phyloP scores from a whole-genome alignment of 2,329 filamentous ascomycete species.

The Diaporthe ampelina region DNA sequence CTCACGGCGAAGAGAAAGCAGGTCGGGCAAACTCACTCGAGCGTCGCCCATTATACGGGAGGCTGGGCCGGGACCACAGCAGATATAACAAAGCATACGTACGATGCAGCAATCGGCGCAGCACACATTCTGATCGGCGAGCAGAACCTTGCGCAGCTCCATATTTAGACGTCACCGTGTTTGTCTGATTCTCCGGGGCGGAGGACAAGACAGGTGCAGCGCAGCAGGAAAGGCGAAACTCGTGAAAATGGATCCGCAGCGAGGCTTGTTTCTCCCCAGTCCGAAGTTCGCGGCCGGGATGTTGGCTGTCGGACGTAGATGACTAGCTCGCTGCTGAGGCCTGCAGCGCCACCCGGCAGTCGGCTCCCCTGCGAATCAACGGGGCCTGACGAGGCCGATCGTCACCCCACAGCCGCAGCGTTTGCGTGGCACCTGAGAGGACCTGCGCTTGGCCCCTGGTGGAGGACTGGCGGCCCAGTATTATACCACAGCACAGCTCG shows the following conservation, averaged over 20 bases:
- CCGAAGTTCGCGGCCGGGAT: conserved; percentile 5
- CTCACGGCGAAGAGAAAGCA: conserved; percentile 12
- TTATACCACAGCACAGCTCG: not conserved
- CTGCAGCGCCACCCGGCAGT: conserved; percentile 32
- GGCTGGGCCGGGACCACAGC: conserved; percentile 26
- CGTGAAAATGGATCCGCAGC: conserved; percentile 35
- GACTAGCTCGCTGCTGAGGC: conserved; percentile 30
- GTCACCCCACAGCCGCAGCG: conserved; percentile 31
- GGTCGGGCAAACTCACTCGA: conserved; percentile 29
- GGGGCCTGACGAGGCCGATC: conserved; percentile 22
- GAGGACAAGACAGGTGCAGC: conserved; percentile 5
- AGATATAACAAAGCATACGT: conserved; percentile 16
- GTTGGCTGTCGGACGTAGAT: conserved; percentile 22
- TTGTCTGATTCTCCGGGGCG: conserved; percentile 28
- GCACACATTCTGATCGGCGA: conserved; percentile 38
- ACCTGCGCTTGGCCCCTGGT: conserved; percentile 21
- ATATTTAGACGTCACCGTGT: conserved; percentile 38
- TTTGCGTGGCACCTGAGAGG: conserved; percentile 35
- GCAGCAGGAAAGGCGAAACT: conserved; percentile 21
- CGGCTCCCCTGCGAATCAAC: conserved; percentile 28
- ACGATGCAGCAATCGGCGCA: conserved; percentile 28
- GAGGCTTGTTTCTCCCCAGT: conserved; percentile 31
- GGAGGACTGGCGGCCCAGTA: conserved; percentile 2
- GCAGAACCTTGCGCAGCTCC: conserved; percentile 37
- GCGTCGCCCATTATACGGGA: conserved; percentile 19